Percentiles rank a stretch among this genome's conserved stretches.
These are phyloP conservation scores for Knoxia roxburghii DNA, from an alignment of 257 asterid species.

Conservation along the genomic window DNA sequence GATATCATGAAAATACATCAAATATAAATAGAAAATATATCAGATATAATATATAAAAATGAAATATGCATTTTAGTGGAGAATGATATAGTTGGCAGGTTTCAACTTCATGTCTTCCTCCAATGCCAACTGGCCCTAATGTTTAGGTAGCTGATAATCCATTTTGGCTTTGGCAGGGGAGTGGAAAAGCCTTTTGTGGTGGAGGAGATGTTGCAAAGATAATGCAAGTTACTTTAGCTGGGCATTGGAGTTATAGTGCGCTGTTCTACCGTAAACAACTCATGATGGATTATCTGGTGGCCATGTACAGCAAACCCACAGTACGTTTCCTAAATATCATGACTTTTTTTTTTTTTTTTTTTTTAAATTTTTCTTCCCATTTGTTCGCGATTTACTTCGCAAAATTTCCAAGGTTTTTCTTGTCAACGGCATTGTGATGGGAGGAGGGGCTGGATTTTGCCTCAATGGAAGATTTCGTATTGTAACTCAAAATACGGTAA, in stretches of 20 bases:
- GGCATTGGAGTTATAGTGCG: background rate
- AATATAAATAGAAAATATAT: no score
- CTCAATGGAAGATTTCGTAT: constrained; percentile 17
- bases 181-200: constrained; percentile 22
- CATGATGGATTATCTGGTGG: constrained; percentile 14
- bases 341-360: background rate
- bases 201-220: constrained; percentile 17
- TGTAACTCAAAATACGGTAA: constrained; percentile 17
- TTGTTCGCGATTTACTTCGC: background rate
- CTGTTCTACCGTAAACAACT: constrained; percentile 11
- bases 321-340: constrained; percentile 1
- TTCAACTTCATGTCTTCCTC: no score
- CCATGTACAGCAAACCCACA: constrained; percentile 16
- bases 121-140: no score
- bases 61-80: no score
- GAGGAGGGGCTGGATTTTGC: constrained; percentile 22
- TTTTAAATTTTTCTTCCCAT: background rate
- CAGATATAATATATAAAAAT: no score
- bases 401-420: constrained; percentile 7
- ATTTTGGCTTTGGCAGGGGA: constrained; percentile 4
- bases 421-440: constrained; percentile 22
- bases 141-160: no score
- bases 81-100: no score
- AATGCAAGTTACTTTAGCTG: background rate
- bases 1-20: no score